Evolutionary conservation across 176 grass and related monocot genomes (phyloP).

Genomic region (Eragrostis nindensis): DNA sequence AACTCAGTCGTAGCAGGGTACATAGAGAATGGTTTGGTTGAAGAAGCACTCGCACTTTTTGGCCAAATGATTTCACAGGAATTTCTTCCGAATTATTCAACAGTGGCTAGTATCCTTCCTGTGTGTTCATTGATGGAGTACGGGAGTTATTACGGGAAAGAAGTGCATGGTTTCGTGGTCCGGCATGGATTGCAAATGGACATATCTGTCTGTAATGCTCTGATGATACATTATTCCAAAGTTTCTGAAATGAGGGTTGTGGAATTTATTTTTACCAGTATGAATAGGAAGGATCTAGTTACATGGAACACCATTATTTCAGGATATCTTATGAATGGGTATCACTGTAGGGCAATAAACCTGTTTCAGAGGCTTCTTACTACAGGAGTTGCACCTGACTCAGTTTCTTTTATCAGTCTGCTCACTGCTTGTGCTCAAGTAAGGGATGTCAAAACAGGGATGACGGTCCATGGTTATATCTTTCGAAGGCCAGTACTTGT

Average conservation of each 20-base stretch:
- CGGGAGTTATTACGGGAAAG: conserved; percentile 46
- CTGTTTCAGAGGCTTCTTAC: conserved; percentile 54
- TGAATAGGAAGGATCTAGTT: conserved; percentile 49
- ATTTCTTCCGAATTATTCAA: conserved; percentile 58
- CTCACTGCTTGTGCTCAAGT: conserved; percentile 62
- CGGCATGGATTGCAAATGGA: conserved; percentile 50
- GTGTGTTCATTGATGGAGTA: conserved; percentile 49
- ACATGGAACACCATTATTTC: conserved; percentile 72
- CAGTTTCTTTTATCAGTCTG: conserved; percentile 62
- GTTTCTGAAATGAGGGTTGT: conserved; percentile 43
- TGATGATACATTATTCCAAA: conserved; percentile 69
- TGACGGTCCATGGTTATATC: conserved; percentile 64
- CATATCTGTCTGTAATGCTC: conserved; percentile 66
- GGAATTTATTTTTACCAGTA: conserved; percentile 53
- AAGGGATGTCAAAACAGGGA: conserved; percentile 48
- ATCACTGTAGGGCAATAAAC: conserved; percentile 39
- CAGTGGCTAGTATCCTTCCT: conserved; percentile 61
- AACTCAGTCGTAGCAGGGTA: conserved; percentile 62
- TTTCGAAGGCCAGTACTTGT: conserved; percentile 34
- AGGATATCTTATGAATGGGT: conserved; percentile 61
- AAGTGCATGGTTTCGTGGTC: conserved; percentile 61
- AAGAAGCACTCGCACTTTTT: conserved; percentile 52
- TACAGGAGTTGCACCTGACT: conserved; percentile 52
- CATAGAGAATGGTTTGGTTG: conserved; percentile 47
- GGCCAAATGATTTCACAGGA: conserved; percentile 38